Conservation (phyloP, 2,329 filamentous ascomycete genomes). For the Aspergillus sergii region DNA sequence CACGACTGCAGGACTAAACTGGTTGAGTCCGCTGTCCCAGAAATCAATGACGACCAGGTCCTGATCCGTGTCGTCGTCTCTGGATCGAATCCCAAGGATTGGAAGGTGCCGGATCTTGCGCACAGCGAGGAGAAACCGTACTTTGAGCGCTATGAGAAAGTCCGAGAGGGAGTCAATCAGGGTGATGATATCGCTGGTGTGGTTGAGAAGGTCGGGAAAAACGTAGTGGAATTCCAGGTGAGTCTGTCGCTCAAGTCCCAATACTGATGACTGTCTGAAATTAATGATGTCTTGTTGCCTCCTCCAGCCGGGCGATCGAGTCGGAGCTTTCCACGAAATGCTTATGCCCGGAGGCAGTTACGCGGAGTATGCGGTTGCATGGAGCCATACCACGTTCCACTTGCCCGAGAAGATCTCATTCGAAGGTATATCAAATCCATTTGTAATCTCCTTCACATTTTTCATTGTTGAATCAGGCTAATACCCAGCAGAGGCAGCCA, state of each 20-base stretch:
- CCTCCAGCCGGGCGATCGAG: constrained; percentile 52
- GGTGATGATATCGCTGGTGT: constrained; percentile 58
- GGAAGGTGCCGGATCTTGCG: constrained; percentile 29
- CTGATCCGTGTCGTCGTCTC: constrained; percentile 41
- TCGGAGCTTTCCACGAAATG: constrained; percentile 55
- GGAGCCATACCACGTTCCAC: constrained; percentile 58
- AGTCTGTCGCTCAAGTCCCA: not conserved
- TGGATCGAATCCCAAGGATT: constrained; percentile 51
- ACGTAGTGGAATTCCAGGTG: constrained; percentile 56
- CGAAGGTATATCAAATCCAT: constrained; percentile 43
- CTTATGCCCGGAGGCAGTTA: constrained; percentile 52
- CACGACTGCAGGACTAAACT: constrained; percentile 10
- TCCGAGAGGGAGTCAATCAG: constrained; percentile 39
- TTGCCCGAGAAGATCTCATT: constrained; percentile 54
- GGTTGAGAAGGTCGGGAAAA: constrained; percentile 54
- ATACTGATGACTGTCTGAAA: no score
- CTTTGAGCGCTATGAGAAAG: no score
- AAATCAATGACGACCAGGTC: constrained; percentile 34
- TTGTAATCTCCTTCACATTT: no score
- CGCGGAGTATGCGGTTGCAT: constrained; percentile 60
- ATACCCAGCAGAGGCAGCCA: constrained; percentile 52
- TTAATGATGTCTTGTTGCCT: no score
- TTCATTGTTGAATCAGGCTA: no score
- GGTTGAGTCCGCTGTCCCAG: constrained; percentile 34
- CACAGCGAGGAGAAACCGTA: no score